Base-by-base conservation (phyloP, 1,284 basidiomycete species). In the Tilletia caries region DNA sequence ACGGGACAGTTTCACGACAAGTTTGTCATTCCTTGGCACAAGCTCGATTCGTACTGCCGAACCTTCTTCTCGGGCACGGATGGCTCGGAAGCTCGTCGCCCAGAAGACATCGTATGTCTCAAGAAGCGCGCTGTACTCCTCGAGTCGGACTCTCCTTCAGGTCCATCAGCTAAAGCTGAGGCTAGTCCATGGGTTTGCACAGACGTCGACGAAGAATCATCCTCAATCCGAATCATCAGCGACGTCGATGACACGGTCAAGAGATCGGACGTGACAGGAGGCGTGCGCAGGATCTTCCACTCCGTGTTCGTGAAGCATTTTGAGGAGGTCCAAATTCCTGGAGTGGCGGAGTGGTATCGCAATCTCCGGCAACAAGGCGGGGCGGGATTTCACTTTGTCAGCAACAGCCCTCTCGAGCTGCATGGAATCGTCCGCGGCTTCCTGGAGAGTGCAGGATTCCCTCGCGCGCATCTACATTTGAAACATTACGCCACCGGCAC, bases 191-290 rank as follows among this genome's bases (percentile, higher is more conserved):
- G 67, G 70, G n/a, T 62, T 32, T 18, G 23, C 25, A 29, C 65
- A 25, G 54, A 70, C 43, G 62, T 78, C 20, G 68, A 72, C 29
- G 71, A 74, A 27, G 69, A 67, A 43, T 4, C 58, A 1, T 71
- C 74, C 18, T 50, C 69, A 37, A 72, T 77, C 15, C 67, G 79
- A 93, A 15, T 96, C 67, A 90, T 97, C 41, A 95, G 92, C 0
- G 95, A 98, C 79, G 91, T 98, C 58, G 95, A 98, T 82, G 95
- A 98, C 82, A 98, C 95, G 0, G 87, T 96, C 73, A 97, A 95
- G 65, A 76, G 80, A 64, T 84, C 84, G 1, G 79, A 83, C 37
- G 82, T 85, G 2, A 72, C 83, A 0, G 77, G 75, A 6, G 83
- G 84, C 4, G 78, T 80, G 15, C 79, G 79, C 71, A 72, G 84